phyloP scores from a whole-genome alignment of 2,329 filamentous ascomycete species.

The Monosporascus sp. region DNA sequence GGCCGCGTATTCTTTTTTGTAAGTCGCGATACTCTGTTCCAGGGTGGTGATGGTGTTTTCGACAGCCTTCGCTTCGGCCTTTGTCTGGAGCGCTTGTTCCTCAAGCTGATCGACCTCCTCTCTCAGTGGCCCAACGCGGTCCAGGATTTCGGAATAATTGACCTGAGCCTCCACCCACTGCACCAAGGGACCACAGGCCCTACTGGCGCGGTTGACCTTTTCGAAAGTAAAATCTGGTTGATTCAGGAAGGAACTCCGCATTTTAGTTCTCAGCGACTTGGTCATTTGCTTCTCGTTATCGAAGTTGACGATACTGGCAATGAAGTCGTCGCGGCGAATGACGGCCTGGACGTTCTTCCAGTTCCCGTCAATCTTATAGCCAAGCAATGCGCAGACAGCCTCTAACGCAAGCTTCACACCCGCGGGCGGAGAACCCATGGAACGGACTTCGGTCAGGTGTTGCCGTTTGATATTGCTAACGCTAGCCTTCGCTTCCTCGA shows the following conservation, averaged over 20 bases:
- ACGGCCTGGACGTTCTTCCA: constrained; percentile 91
- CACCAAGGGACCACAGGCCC: constrained; percentile 92
- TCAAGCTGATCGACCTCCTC: constrained; percentile 85
- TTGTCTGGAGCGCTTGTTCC: constrained; percentile 83
- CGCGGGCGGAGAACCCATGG: constrained; percentile 87
- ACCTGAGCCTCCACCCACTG: constrained; percentile 98
- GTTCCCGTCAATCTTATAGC: constrained; percentile 72
- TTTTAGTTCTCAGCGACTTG: constrained; percentile 70
- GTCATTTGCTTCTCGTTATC: constrained; percentile 97
- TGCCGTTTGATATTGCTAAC: constrained; percentile 98
- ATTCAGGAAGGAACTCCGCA: constrained; percentile 87
- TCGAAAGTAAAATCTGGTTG: constrained; percentile 96
- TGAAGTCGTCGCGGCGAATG: constrained; percentile 90
- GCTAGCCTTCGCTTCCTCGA: constrained; percentile 87
- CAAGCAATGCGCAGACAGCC: constrained; percentile 91
- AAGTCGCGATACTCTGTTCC: constrained; percentile 85
- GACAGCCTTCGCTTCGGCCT: constrained; percentile 87
- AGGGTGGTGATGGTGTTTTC: constrained; percentile 79
- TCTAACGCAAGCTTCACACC: constrained; percentile 91
- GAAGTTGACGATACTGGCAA: constrained; percentile 94
- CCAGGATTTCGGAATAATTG: constrained; percentile 94
- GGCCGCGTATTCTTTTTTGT: constrained; percentile 93
- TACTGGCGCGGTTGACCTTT: constrained; percentile 91
- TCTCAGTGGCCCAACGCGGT: constrained; percentile 85
- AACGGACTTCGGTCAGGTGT: constrained; percentile 94